Conservation (phyloP, 192 early-diverging fungal genomes). For the Hyaloraphidium curvatum region DNA sequence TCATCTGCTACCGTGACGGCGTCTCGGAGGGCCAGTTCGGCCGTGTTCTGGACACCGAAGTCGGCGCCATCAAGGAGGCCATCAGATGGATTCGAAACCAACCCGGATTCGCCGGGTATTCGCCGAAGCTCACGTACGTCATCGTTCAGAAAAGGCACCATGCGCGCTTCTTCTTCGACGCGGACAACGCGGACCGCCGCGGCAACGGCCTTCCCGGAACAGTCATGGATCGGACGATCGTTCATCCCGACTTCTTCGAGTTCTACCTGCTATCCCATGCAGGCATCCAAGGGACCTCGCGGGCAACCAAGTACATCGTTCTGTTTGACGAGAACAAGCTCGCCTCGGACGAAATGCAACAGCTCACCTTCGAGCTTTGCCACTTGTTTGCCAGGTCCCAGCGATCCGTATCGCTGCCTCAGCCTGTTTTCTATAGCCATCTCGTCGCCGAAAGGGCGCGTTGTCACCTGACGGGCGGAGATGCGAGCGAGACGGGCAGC, state of each 20-base stretch:
- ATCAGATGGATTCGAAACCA: no score
- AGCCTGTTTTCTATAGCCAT: conserved; percentile 87
- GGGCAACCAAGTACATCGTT: conserved; percentile 81
- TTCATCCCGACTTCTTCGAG: conserved; percentile 21
- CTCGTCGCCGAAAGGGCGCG: no score
- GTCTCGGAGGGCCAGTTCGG: conserved; percentile 74
- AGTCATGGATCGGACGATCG: conserved; percentile 22
- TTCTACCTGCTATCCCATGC: conserved; percentile 71
- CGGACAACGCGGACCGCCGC: conserved; percentile 28
- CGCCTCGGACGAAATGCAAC: conserved; percentile 54
- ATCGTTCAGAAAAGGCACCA: conserved; percentile 83
- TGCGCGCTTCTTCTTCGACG: conserved; percentile 44
- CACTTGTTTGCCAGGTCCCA: conserved; percentile 79
- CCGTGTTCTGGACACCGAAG: conserved; percentile 52
- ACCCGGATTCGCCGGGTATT: no score
- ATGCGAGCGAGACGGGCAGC: no score
- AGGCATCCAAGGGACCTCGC: conserved; percentile 80
- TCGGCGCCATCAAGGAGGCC: conserved; percentile 45
- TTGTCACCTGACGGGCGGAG: no score
- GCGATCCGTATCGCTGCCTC: conserved; percentile 65
- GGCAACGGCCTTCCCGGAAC: conserved; percentile 41
- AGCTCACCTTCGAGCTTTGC: conserved; percentile 74
- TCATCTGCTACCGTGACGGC: conserved; percentile 48
- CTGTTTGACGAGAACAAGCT: conserved; percentile 74
- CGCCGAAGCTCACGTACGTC: conserved; percentile 12